Conservation (phyloP, 768 basidiomycete species). For the Chalciporus piperatus region DNA sequence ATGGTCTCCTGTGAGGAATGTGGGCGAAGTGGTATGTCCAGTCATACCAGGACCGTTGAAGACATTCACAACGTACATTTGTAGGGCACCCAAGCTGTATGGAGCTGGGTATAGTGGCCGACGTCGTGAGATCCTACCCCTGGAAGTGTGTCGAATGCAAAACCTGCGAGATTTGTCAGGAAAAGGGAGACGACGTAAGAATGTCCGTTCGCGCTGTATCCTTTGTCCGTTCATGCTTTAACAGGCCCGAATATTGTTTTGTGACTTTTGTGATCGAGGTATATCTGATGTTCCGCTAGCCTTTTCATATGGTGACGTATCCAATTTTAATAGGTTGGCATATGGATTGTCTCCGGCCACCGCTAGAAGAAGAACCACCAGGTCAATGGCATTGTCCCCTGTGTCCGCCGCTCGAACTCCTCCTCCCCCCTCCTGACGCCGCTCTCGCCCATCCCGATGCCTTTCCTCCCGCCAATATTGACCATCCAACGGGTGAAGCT, state of each 20-base stretch:
- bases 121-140: slow-evolving; percentile 64
- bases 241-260: slow-evolving; percentile 81
- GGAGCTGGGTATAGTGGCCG: slow-evolving; percentile 54
- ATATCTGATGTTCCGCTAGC: slow-evolving; percentile 12
- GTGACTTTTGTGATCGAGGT: slow-evolving; percentile 94
- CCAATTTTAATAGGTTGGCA: slow-evolving; percentile 63
- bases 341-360: slow-evolving; percentile 74
- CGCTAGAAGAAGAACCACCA: slow-evolving; percentile 65
- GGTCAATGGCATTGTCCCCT: slow-evolving; percentile 77
- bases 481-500: slow-evolving; percentile 14
- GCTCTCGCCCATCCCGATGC: slow-evolving; percentile 34
- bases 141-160: slow-evolving; percentile 95
- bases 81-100: slow-evolving; percentile 88
- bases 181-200: slow-evolving; percentile 88
- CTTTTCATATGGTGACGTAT: slow-evolving; percentile 4
- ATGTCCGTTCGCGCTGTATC: slow-evolving; percentile 8
- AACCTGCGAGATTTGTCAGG: slow-evolving; percentile 80
- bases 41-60: not conserved
- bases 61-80: not conserved
- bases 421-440: slow-evolving; percentile 6
- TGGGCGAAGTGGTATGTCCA: slow-evolving; percentile 69
- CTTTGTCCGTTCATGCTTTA: slow-evolving; percentile 15
- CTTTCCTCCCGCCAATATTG: slow-evolving; percentile 37
- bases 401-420: slow-evolving; percentile 42
- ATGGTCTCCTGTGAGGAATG: slow-evolving; percentile 83